Conservation (phyloP, 2,329 filamentous ascomycete genomes). For the Gaeumannomyces tritici region DNA sequence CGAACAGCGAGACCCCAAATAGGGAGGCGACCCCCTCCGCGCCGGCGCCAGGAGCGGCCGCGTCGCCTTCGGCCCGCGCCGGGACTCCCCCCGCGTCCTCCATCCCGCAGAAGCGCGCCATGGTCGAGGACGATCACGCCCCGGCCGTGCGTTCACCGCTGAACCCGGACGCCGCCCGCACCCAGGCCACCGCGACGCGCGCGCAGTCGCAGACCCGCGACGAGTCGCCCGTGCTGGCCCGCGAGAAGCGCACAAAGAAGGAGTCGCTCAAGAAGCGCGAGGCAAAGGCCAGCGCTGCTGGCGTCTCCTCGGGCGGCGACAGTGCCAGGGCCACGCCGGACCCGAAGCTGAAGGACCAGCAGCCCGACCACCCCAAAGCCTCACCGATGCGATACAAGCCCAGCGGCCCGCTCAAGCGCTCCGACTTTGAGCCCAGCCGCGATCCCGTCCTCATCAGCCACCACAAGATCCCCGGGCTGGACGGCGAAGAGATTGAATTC, state of each 20-base stretch:
- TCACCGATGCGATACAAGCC: constrained; percentile 53
- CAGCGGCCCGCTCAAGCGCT: constrained; percentile 45
- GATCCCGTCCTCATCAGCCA: constrained; percentile 48
- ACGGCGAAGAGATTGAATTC: constrained; percentile 45
- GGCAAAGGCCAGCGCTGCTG: constrained; percentile 33
- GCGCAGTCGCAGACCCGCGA: constrained; percentile 13
- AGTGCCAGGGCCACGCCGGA: constrained; percentile 49
- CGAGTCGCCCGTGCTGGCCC: constrained; percentile 25
- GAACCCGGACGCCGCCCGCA: constrained; percentile 49
- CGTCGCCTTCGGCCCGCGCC: constrained; percentile 12
- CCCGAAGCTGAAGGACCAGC: constrained; percentile 32
- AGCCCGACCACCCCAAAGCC: constrained; percentile 21
- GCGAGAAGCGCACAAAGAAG: constrained; percentile 52
- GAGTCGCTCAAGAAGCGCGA: constrained; percentile 61
- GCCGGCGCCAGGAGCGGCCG: constrained; percentile 15
- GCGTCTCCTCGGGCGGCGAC: constrained; percentile 25
- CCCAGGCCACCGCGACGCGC: not conserved
- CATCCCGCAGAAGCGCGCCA: constrained; percentile 54
- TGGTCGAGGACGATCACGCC: constrained; percentile 57
- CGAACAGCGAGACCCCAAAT: constrained; percentile 12
- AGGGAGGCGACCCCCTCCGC: constrained; percentile 10
- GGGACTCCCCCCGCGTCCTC: constrained; percentile 26
- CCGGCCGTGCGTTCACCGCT: constrained; percentile 66
- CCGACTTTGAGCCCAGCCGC: constrained; percentile 51
- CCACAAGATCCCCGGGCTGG: constrained; percentile 39